Conservation (phyloP, 805 yeast species). For the Spathaspora hagerdaliae region DNA sequence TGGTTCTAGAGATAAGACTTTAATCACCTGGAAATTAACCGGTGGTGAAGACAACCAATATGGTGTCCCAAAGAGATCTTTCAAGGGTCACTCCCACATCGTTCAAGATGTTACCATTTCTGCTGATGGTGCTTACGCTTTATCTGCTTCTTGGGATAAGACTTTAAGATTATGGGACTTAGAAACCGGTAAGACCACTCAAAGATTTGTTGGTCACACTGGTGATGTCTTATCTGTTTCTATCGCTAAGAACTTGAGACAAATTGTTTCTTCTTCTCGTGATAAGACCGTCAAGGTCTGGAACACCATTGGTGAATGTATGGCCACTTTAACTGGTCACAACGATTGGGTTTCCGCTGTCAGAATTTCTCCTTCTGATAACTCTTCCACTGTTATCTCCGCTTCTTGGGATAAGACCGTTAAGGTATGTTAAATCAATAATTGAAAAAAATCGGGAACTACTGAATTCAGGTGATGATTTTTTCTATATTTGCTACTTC, state of each 20-base stretch:
- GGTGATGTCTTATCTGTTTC: constrained; percentile 97
- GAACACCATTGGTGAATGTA: constrained; percentile 98
- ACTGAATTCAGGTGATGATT: constrained; percentile 3
- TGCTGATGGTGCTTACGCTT: constrained; percentile 95
- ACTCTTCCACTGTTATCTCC: constrained; percentile 78
- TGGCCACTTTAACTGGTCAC: constrained; percentile 93
- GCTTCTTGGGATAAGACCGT: constrained; percentile 99
- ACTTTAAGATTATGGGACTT: constrained; percentile 98
- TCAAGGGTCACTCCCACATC: constrained; percentile 98
- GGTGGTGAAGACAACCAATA: constrained; percentile 90
- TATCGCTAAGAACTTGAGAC: constrained; percentile 93
- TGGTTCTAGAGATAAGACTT: constrained; percentile 98
- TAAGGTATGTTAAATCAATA: constrained; percentile 71
- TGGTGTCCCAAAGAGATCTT: constrained; percentile 97
- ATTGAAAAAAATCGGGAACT: neutral
- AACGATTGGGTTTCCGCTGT: constrained; percentile 98
- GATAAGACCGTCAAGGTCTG: constrained; percentile 99
- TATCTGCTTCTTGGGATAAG: constrained; percentile 99
- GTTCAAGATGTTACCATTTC: constrained; percentile 97
- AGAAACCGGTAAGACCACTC: constrained; percentile 86
- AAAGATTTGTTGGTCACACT: constrained; percentile 97
- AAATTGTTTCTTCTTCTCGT: constrained; percentile 97
- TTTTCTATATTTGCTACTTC: constrained; percentile 97
- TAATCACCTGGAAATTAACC: constrained; percentile 95
- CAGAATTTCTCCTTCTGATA: constrained; percentile 87